These are phyloP conservation scores for Saccharomycopsis sp. DNA, from an alignment of 805 yeast genomes.

Conservation along the genomic window DNA sequence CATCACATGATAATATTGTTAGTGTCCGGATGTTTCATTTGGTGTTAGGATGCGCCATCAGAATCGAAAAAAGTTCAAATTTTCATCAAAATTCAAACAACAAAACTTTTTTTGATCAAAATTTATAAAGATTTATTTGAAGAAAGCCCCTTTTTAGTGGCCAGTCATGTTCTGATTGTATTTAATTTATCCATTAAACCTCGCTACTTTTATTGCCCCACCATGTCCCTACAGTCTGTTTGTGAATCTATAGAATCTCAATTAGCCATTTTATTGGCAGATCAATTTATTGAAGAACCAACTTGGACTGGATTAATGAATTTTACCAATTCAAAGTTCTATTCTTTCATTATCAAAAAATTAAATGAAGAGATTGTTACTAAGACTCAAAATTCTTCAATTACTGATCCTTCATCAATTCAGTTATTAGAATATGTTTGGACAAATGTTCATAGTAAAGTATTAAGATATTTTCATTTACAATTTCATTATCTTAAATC, in stretches of 20 bases:
- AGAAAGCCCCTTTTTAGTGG: no score
- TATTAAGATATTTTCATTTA: constrained; percentile 11
- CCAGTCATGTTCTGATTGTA: no score
- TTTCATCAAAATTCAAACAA: no score
- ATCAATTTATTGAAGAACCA: constrained; percentile 7
- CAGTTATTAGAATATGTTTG: constrained; percentile 9
- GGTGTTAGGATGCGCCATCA: no score
- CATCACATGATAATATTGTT: no score
- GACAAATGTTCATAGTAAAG: constrained; percentile 5
- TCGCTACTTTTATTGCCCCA: no score
- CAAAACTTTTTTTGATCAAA: no score
- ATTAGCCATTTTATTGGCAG: constrained; percentile 1
- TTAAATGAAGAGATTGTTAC: not conserved
- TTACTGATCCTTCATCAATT: not conserved
- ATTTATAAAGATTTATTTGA: no score
- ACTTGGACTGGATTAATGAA: constrained; percentile 8
- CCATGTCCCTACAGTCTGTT: constrained; percentile 4
- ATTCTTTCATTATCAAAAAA: not conserved
- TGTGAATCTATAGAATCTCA: constrained; percentile 5
- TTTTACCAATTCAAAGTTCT: constrained; percentile 6
- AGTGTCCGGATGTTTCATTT: no score
- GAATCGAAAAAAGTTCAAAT: no score
- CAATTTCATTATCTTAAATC: constrained; percentile 12
- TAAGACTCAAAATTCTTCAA: not conserved
- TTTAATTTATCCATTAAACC: no score